phyloP scores from a whole-genome alignment of 2,329 filamentous ascomycete genomes.

The Aspergillus vadensis region DNA sequence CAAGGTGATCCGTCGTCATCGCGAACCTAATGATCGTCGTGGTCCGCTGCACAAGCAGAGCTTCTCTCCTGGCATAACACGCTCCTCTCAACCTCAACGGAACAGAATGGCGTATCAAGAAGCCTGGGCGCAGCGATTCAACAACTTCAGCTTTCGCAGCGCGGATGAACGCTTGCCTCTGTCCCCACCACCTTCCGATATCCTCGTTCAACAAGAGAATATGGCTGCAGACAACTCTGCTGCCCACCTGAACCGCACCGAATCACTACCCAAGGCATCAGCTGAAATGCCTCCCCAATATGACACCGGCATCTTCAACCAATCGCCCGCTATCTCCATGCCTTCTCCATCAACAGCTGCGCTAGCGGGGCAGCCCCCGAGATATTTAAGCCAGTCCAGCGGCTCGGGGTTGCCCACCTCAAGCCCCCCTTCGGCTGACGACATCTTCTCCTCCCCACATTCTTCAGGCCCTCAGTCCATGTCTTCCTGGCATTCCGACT shows the following conservation, averaged over 20 bases:
- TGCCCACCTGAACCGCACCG: constrained; percentile 41
- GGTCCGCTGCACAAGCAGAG: constrained; percentile 45
- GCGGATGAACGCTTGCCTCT: constrained; percentile 46
- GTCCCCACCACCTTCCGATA: constrained; percentile 51
- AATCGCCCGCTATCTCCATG: constrained; percentile 38
- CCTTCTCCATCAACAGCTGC: constrained; percentile 34
- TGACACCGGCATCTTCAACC: constrained; percentile 35
- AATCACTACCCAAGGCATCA: constrained; percentile 27
- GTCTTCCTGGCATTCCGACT: constrained; percentile 46
- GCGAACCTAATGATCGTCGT: constrained; percentile 45
- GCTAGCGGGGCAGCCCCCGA: constrained; percentile 34
- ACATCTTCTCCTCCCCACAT: constrained; percentile 42
- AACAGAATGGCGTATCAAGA: constrained; percentile 46
- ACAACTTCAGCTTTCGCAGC: constrained; percentile 54
- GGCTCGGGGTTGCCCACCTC: constrained; percentile 35
- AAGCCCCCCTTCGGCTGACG: constrained; percentile 41
- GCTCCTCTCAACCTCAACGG: constrained; percentile 52
- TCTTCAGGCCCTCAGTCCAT: constrained; percentile 43
- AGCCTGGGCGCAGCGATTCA: constrained; percentile 56
- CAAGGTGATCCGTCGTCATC: constrained; percentile 42
- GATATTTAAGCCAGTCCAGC: constrained; percentile 35
- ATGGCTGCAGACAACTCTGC: constrained; percentile 34
- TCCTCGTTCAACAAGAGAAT: constrained; percentile 43
- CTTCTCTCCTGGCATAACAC: constrained; percentile 57
- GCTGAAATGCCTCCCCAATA: constrained; percentile 37